These are phyloP conservation scores for Russula brevipes DNA, from an alignment of 768 basidiomycete species.

Conservation along the genomic window DNA sequence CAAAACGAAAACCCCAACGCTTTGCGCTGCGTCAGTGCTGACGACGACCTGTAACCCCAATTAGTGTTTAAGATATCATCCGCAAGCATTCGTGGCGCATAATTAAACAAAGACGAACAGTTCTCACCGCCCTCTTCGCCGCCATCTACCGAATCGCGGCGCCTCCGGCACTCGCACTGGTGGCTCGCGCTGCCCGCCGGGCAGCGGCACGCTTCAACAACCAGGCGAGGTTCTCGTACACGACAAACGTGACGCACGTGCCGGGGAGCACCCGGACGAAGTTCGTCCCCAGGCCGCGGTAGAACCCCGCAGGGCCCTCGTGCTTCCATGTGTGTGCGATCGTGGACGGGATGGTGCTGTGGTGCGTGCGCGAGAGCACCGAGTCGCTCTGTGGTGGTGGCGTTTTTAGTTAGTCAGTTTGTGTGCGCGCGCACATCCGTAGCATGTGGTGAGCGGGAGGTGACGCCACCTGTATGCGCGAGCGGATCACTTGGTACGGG, in stretches of 20 bases:
- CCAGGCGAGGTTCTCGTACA: conserved; percentile 93
- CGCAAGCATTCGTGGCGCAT: no score
- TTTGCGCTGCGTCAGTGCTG: no score
- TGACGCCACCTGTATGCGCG: conserved; percentile 72
- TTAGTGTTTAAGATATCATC: no score
- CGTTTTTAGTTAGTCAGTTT: not conserved
- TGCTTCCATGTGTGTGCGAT: conserved; percentile 74
- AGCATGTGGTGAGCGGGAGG: no score
- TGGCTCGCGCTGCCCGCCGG: conserved; percentile 36
- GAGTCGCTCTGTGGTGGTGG: conserved; percentile 47
- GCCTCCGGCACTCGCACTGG: not conserved
- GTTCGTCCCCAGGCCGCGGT: conserved; percentile 92
- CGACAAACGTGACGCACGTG: conserved; percentile 96
- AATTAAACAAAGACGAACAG: no score
- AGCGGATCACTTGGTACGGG: conserved; percentile 95
- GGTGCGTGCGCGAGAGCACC: conserved; percentile 42
- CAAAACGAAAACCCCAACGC: no score
- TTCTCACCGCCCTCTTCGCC: no score
- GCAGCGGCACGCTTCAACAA: conserved; percentile 61
- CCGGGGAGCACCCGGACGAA: conserved; percentile 92
- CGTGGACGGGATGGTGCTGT: conserved; percentile 79
- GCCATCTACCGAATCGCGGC: no score
- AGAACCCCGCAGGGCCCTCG: conserved; percentile 84
- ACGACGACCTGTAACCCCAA: no score
- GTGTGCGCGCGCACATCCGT: no score